Base-by-base conservation (phyloP, 2,329 filamentous ascomycete species). In the Colletotrichum higginsianum region DNA sequence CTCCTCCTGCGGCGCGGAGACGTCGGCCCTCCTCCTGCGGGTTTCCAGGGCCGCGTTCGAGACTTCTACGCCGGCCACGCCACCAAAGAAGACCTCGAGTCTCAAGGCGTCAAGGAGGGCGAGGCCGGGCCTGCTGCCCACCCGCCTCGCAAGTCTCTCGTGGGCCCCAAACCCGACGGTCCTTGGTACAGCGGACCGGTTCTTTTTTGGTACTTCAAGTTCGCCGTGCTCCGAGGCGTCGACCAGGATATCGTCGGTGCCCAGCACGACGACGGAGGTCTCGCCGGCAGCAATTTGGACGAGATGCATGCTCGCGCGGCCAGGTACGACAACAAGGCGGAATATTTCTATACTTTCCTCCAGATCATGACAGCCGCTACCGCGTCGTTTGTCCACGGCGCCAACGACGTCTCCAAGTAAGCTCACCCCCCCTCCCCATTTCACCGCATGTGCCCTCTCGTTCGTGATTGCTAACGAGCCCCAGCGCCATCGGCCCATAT, bases 331-430 rank as follows among this genome's bases (percentile, higher is more conserved):
- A 92, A 92, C 80, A 85, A 86, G 75, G 84, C 86, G 75, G 90
- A 92, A 79, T 88, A 88, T 80, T 82, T 89, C 61, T 91, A 88
- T 79, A 88, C 86, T 6, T 91, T 89, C 80, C 83, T 89, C 38
- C 89, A 90, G 75, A 79, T 90, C 75, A 83, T 90, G 81, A 90
- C 89, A 7, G 89, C 90, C 12, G 86, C 87, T 74, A 89, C 89
- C 44, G 88, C 89, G 16, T 91, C 89, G 3, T 91, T 92, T 73
- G 87, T 88, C 2, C 90, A 93, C 81, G 91, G 91, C 35, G 89
- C 90, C 75, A 93, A 92, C 78, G 91, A 92, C 72, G 88, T 92
- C 26, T 84, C 88, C 75, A 92, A 87, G 26, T 26, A 26, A 26
- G 26, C 26, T 3, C 23, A 3, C 23, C 3, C 26, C 26, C 26